These are phyloP conservation scores for Davidsoniella australis DNA, from an alignment of 2,329 filamentous ascomycete genomes.

Conservation along the genomic window DNA sequence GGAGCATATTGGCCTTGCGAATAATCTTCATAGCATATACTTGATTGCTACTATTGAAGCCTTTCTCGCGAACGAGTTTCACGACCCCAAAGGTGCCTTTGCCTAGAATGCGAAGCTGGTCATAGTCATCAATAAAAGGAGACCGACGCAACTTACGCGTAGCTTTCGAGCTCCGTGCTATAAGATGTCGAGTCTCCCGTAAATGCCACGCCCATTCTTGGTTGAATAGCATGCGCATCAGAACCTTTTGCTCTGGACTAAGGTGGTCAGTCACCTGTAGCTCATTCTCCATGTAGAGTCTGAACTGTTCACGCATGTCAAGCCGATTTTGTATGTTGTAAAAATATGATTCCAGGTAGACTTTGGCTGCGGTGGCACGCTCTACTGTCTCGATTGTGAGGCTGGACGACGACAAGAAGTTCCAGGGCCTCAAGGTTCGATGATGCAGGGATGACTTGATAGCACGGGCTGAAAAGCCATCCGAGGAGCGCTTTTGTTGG, in stretches of 20 bases:
- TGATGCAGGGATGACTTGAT: neutral
- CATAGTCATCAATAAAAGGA: conserved; percentile 37
- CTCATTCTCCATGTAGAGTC: conserved; percentile 25
- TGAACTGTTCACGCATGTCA: conserved; percentile 18
- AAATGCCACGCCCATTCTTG: conserved; percentile 56
- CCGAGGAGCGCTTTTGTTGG: no score
- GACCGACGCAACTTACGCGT: conserved; percentile 18
- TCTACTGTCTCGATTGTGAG: conserved; percentile 46
- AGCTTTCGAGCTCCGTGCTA: conserved; percentile 32
- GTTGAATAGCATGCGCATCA: conserved; percentile 41
- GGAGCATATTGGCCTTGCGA: conserved; percentile 81
- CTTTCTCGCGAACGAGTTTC: conserved; percentile 56
- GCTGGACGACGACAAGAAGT: neutral
- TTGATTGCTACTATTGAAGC: conserved; percentile 23
- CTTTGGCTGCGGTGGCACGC: conserved; percentile 61
- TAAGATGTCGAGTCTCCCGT: conserved; percentile 54
- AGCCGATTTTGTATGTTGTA: conserved; percentile 45
- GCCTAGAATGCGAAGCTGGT: conserved; percentile 65
- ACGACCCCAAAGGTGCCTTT: conserved; percentile 94
- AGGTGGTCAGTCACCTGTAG: conserved; percentile 38
- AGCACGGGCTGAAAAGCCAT: neutral
- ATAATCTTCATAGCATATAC: conserved; percentile 97
- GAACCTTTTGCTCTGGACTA: conserved; percentile 35
- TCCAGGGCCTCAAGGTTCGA: neutral
- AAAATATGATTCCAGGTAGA: conserved; percentile 74